Conservation (phyloP, 148 eudicot genomes). For the Drosera capensis region DNA sequence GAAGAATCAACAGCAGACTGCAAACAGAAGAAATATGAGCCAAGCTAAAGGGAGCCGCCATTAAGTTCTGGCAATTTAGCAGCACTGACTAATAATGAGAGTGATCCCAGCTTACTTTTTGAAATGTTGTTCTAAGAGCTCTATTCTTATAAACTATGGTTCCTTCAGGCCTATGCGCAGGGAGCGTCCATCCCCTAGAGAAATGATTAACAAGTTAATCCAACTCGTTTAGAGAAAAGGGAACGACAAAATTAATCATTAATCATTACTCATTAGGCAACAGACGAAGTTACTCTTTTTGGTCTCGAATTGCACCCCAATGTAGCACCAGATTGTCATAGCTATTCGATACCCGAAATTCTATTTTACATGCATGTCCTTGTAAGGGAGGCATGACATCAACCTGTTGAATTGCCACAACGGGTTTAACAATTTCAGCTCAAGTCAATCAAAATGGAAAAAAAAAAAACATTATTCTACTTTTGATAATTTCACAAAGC, state of each 20-base stretch:
- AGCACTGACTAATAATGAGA: not conserved
- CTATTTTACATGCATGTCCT: slow-evolving; percentile 36
- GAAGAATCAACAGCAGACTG: slow-evolving; percentile 64
- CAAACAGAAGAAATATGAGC: slow-evolving; percentile 6
- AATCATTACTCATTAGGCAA: not conserved
- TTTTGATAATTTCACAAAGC: too few relatives aligned
- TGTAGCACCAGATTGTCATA: slow-evolving; percentile 55
- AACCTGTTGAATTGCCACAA: slow-evolving; percentile 38
- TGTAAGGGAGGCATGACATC: slow-evolving; percentile 38
- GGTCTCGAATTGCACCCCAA: slow-evolving; percentile 66
- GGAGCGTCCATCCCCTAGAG: slow-evolving; percentile 74
- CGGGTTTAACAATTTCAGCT: slow-evolving; percentile 1
- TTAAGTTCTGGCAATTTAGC: not conserved
- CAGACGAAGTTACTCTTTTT: slow-evolving; percentile 33
- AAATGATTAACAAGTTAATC: slow-evolving; percentile 3
- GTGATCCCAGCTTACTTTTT: slow-evolving; percentile 32
- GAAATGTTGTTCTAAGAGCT: slow-evolving; percentile 82
- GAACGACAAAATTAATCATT: too few relatives aligned
- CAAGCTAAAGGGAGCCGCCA: not conserved
- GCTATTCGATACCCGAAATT: slow-evolving; percentile 40
- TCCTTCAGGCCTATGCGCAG: slow-evolving; percentile 55
- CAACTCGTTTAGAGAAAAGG: not conserved
- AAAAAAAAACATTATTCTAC: too few relatives aligned
- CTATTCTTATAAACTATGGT: slow-evolving; percentile 52
- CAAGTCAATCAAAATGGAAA: too few relatives aligned